phyloP scores from a whole-genome alignment of 805 yeast genomes.

The Saccharomycopsis oosterbeekiorum region DNA sequence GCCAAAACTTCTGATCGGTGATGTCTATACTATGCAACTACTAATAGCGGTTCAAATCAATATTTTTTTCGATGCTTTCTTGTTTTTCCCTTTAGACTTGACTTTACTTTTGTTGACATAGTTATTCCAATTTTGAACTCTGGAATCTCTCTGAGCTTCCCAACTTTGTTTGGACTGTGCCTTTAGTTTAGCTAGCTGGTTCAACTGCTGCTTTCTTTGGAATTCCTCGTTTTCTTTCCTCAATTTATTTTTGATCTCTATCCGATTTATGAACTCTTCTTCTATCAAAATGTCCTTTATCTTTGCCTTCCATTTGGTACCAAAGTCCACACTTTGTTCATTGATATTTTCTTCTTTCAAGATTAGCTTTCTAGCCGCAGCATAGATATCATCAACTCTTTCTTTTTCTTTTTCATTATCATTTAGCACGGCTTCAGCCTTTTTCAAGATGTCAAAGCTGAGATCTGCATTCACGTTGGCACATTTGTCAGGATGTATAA shows the following conservation, averaged over 20 bases:
- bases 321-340: slow-evolving; percentile 32
- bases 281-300: slow-evolving; percentile 37
- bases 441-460: slow-evolving; percentile 53
- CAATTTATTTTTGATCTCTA: slow-evolving; percentile 33
- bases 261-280: slow-evolving; percentile 34
- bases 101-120: slow-evolving; percentile 36
- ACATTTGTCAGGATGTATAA: slow-evolving; percentile 63
- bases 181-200: slow-evolving; percentile 27
- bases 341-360: slow-evolving; percentile 28
- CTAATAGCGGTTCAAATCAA: not conserved
- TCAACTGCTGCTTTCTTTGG: slow-evolving; percentile 25
- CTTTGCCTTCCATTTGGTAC: slow-evolving; percentile 32
- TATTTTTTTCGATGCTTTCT: slow-evolving; percentile 3
- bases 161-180: slow-evolving; percentile 37
- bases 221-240: slow-evolving; percentile 31
- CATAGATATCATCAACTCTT: slow-evolving; percentile 35
- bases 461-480: slow-evolving; percentile 45
- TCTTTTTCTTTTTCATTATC: slow-evolving; percentile 30
- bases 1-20: no score
- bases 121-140: slow-evolving; percentile 53
- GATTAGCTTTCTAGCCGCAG: slow-evolving; percentile 33
- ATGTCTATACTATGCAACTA: no score
- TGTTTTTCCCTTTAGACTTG: slow-evolving; percentile 34
- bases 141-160: slow-evolving; percentile 49
- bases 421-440: slow-evolving; percentile 36